Percentiles rank a stretch among this genome's conserved stretches.
These are phyloP conservation scores for Xylaria palmicola DNA, from an alignment of 495 filamentous ascomycete genomes.

Conservation along the genomic window DNA sequence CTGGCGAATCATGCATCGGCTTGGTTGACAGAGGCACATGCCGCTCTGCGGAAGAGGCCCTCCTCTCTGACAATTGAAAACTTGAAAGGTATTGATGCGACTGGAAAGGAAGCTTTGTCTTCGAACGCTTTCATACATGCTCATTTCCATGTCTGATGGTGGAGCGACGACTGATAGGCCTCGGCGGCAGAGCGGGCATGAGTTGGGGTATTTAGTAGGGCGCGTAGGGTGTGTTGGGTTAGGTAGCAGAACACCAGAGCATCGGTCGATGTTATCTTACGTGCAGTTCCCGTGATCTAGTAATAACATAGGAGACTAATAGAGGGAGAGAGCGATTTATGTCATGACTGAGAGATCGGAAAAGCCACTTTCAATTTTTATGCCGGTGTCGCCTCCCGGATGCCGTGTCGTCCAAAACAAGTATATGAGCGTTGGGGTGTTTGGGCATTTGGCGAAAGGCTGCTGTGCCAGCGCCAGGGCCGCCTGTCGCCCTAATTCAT, in stretches of 20 bases:
- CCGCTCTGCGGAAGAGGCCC: background rate
- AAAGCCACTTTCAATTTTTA: constrained; percentile 1
- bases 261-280: constrained; percentile 9
- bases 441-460: background rate
- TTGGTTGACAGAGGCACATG: background rate
- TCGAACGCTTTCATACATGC: background rate
- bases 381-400: constrained; percentile 7
- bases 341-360: constrained; percentile 5
- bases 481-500: constrained; percentile 11
- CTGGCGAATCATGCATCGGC: constrained; percentile 5
- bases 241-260: background rate
- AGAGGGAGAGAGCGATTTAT: background rate
- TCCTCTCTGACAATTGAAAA: background rate
- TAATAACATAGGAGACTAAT: too few relatives aligned
- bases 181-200: background rate
- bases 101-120: background rate
- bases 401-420: constrained; percentile 5
- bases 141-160: background rate
- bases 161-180: background rate
- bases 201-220: background rate
- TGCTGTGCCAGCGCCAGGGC: background rate
- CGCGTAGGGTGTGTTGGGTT: too few relatives aligned
- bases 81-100: background rate
- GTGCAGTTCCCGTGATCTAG: background rate
- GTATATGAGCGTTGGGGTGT: background rate